A percentile compares a stretch with the other conserved stretches of the same genome.
Evolutionary conservation across 2,329 filamentous ascomycete species (phyloP).

Genomic region (Arthrobotrys musiformis): DNA sequence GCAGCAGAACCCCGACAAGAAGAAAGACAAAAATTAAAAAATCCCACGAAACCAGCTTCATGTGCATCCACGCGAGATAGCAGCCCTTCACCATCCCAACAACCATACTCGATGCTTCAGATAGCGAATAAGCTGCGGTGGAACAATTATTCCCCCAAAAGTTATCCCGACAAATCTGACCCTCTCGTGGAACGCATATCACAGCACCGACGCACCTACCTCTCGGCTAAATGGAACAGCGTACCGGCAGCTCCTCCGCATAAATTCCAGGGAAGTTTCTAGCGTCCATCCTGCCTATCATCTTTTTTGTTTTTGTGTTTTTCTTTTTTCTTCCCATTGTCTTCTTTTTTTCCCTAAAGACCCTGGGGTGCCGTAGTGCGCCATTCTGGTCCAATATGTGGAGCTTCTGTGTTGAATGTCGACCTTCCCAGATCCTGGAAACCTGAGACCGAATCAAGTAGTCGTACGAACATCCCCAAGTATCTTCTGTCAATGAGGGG

Average conservation of each 20-base stretch:
- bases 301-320: neutral
- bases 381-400: conserved; percentile 49
- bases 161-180: conserved; percentile 48
- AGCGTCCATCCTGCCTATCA: neutral
- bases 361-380: conserved; percentile 32
- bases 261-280: conserved; percentile 16
- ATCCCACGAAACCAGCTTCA: conserved; percentile 14
- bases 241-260: conserved; percentile 49
- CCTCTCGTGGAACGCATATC: conserved; percentile 1
- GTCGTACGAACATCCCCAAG: conserved; percentile 22
- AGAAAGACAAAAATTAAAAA: neutral
- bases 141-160: conserved; percentile 4
- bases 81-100: conserved; percentile 19
- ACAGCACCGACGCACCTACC: neutral
- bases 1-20: neutral
- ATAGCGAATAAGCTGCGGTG: neutral
- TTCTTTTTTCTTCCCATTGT: neutral
- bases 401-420: neutral
- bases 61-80: conserved; percentile 22
- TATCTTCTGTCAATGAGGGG: neutral
- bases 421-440: neutral
- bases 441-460: no score
- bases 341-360: no score
- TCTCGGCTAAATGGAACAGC: conserved; percentile 54
- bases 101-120: conserved; percentile 15